Conservation (phyloP, 2,329 filamentous ascomycete genomes). For the Gnomoniopsis smithogilvyi region DNA sequence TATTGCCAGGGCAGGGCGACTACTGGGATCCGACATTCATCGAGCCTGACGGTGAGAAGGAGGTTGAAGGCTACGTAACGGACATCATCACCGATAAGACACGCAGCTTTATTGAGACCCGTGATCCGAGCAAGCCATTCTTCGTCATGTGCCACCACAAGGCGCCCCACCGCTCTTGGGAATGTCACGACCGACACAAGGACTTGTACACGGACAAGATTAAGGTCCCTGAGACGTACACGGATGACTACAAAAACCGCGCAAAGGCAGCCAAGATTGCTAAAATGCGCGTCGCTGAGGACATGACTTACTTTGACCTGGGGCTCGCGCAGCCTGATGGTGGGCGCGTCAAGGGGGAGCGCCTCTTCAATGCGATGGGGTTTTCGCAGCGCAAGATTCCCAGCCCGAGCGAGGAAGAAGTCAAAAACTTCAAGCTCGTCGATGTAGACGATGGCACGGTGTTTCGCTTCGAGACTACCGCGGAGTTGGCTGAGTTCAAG, state of each 20-base stretch:
- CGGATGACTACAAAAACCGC: slow-evolving; percentile 52
- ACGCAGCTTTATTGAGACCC: slow-evolving; percentile 35
- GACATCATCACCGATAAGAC: slow-evolving; percentile 51
- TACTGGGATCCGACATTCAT: slow-evolving; percentile 51
- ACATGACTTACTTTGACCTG: slow-evolving; percentile 48
- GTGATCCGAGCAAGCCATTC: slow-evolving; percentile 39
- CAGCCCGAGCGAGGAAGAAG: slow-evolving; percentile 20
- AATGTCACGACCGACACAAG: slow-evolving; percentile 46
- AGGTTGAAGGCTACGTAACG: slow-evolving; percentile 43
- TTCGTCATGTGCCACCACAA: slow-evolving; percentile 58
- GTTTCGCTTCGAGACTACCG: slow-evolving; percentile 39
- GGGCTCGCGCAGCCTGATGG: slow-evolving; percentile 51
- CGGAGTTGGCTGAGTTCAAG: slow-evolving; percentile 49
- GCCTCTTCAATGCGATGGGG: slow-evolving; percentile 19
- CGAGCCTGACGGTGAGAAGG: slow-evolving; percentile 30
- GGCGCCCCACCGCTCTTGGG: slow-evolving; percentile 51
- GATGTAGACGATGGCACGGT: slow-evolving; percentile 42
- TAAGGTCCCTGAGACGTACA: slow-evolving; percentile 47
- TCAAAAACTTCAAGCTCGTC: slow-evolving; percentile 33
- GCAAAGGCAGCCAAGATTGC: slow-evolving; percentile 45
- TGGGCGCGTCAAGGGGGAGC: slow-evolving; percentile 29
- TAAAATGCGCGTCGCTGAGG: slow-evolving; percentile 50
- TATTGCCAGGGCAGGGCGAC: slow-evolving; percentile 49
- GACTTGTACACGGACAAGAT: slow-evolving; percentile 44
- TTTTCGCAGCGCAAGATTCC: slow-evolving; percentile 37